These are phyloP conservation scores for Zymoseptoria ardabiliae DNA, from an alignment of 2,329 filamentous ascomycete species.

Conservation along the genomic window DNA sequence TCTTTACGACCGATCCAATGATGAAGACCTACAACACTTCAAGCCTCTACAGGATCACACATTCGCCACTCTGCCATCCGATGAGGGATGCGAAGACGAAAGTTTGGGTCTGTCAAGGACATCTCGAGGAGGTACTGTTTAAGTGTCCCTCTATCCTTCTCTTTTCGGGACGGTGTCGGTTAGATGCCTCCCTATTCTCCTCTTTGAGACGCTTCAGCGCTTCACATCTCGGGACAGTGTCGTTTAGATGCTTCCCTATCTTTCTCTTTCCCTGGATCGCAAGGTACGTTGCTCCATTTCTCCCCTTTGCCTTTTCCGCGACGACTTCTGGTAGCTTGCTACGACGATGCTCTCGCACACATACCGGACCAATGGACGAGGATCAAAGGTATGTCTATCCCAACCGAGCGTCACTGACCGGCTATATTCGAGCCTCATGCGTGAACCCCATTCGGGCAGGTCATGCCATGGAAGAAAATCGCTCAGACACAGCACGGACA, in stretches of 20 bases:
- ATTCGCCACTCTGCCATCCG: background rate
- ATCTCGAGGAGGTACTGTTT: background rate
- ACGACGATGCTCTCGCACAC: background rate
- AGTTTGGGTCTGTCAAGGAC: background rate
- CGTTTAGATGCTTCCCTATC: background rate
- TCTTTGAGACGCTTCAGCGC: background rate
- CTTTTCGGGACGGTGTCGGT: background rate
- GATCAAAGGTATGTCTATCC: background rate
- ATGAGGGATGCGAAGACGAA: background rate
- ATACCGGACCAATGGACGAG: background rate
- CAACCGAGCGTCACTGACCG: background rate
- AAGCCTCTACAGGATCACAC: background rate
- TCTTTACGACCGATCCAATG: background rate
- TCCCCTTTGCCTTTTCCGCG: background rate
- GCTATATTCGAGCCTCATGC: background rate
- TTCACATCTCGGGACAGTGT: background rate
- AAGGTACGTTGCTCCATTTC: background rate
- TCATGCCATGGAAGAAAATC: too few relatives aligned
- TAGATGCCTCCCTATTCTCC: background rate
- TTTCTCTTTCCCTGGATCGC: background rate
- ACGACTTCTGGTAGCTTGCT: background rate
- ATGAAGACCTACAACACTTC: background rate
- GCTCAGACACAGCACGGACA: too few relatives aligned
- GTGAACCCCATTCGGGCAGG: background rate
- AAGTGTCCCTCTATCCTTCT: background rate